Conservation (phyloP, 306 rosid genomes). For the Vachellia collinsii region DNA sequence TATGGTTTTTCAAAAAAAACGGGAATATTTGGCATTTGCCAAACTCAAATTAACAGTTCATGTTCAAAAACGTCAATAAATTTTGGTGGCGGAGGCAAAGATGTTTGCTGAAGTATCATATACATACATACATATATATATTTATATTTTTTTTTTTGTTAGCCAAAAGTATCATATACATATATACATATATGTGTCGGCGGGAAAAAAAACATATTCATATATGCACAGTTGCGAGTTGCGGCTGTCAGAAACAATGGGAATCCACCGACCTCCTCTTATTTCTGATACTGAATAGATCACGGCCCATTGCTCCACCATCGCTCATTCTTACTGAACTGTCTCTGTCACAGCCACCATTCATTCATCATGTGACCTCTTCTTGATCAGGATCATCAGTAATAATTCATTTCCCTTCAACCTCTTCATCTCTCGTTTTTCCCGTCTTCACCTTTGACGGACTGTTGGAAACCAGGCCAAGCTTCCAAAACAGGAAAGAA, state of each 20-base stretch:
- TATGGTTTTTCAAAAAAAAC: no score
- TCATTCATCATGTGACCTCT: not conserved
- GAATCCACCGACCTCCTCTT: not conserved
- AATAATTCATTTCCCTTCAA: not conserved
- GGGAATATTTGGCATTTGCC: no score
- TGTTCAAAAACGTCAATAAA: no score
- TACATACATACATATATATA: no score
- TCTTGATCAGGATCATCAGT: not conserved
- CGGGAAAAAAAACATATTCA: no score
- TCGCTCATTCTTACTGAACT: not conserved
- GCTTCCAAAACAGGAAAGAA: not conserved
- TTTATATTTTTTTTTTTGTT: no score
- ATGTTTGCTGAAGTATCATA: not conserved
- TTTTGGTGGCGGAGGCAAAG: not conserved
- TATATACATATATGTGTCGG: no score
- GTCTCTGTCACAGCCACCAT: not conserved
- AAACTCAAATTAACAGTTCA: no score
- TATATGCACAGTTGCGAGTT: not conserved
- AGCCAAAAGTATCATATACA: no score
- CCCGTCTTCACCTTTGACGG: not conserved
- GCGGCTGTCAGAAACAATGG: constrained; percentile 1
- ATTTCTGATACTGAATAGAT: not conserved
- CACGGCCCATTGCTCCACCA: not conserved
- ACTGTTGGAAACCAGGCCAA: not conserved
- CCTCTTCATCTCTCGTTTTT: not conserved